Percentiles rank a stretch among this genome's conserved stretches.
Conservation (phyloP, 768 basidiomycete genomes). For the Leccinum variicolor region DNA sequence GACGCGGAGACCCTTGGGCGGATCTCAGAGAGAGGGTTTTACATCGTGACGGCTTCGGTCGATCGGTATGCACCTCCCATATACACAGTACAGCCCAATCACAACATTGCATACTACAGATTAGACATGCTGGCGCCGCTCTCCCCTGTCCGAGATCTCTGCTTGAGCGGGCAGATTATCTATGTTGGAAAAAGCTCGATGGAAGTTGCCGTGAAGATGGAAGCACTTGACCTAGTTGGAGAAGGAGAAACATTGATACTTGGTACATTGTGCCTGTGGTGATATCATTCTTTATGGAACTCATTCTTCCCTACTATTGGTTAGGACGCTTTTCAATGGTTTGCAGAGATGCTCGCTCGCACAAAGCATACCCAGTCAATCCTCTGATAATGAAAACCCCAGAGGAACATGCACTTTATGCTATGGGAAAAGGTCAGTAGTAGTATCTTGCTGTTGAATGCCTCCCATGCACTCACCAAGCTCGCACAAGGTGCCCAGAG, state of each 20-base stretch:
- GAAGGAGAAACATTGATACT: constrained; percentile 59
- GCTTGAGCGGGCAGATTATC: constrained; percentile 78
- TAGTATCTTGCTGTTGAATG: neutral
- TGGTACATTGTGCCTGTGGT: constrained; percentile 38
- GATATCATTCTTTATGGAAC: neutral
- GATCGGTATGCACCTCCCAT: constrained; percentile 47
- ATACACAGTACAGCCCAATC: neutral
- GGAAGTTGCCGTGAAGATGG: constrained; percentile 87
- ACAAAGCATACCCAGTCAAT: constrained; percentile 61
- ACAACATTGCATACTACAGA: constrained; percentile 31
- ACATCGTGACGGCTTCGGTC: constrained; percentile 81
- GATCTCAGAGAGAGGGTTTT: constrained; percentile 65
- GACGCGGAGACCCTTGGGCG: constrained; percentile 50
- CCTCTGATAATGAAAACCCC: constrained; percentile 54
- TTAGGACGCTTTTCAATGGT: constrained; percentile 93
- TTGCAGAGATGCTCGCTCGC: constrained; percentile 66
- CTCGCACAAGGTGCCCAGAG: constrained; percentile 52
- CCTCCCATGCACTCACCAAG: neutral
- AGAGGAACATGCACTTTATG: constrained; percentile 60
- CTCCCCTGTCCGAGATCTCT: constrained; percentile 59
- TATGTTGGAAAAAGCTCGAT: constrained; percentile 75
- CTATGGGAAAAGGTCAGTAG: constrained; percentile 64
- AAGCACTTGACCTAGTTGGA: constrained; percentile 48
- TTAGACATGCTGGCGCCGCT: constrained; percentile 66
- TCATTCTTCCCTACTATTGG: neutral